These are phyloP conservation scores for Cardiosporidium cionae DNA, from an alignment of 169 alveolate species.

Conservation along the genomic window DNA sequence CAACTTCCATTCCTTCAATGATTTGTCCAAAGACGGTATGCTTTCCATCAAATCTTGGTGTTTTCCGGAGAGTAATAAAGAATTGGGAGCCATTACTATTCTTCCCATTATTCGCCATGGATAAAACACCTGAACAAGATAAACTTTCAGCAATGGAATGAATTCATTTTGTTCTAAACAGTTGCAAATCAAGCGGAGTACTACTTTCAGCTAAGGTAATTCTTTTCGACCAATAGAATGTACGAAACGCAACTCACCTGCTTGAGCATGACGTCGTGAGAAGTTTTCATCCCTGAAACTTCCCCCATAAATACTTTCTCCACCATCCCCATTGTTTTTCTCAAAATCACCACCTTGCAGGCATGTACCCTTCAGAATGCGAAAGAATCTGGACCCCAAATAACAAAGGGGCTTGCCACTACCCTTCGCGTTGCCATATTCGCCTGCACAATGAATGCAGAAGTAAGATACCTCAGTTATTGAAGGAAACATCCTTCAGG, in stretches of 20 bases:
- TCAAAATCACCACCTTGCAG: conserved; percentile 91
- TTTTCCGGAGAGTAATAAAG: conserved; percentile 90
- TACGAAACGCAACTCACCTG: conserved; percentile 68
- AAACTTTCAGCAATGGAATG: not conserved
- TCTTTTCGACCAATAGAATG: not conserved
- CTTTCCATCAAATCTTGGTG: conserved; percentile 92
- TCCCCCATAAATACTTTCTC: conserved; percentile 76
- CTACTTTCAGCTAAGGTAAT: not conserved
- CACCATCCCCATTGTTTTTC: conserved; percentile 69
- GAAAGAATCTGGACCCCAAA: conserved; percentile 50
- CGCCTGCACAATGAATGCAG: conserved; percentile 2
- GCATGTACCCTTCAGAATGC: not conserved
- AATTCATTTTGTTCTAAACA: not conserved
- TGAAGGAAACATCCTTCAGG: too few relatives aligned
- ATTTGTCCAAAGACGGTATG: conserved; percentile 96
- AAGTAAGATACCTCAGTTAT: too few relatives aligned
- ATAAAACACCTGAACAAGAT: conserved; percentile 3
- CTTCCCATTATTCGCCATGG: conserved; percentile 93
- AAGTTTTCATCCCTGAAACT: conserved; percentile 89
- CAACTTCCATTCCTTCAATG: conserved; percentile 83
- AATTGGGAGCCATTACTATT: conserved; percentile 95
- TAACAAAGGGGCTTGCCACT: conserved; percentile 23
- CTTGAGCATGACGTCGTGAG: conserved; percentile 47
- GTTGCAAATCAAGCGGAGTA: not conserved
- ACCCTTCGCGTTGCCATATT: conserved; percentile 5